Conservation (phyloP, 345 rosid genomes). For the Odontarrhena argentea region DNA sequence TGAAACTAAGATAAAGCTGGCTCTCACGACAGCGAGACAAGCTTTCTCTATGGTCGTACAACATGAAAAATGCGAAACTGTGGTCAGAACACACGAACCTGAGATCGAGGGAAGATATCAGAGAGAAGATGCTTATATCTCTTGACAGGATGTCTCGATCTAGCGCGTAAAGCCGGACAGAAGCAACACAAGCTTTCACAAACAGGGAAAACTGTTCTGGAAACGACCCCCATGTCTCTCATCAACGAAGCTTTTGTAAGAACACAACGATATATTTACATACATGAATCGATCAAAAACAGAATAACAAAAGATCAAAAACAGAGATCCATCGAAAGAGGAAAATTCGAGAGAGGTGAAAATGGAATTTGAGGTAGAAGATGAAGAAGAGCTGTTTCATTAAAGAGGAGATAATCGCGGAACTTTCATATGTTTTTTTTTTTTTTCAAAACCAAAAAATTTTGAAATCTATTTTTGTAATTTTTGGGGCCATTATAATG, state of each 20-base stretch:
- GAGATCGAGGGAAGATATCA: conserved; percentile 60
- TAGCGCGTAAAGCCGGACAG: conserved; percentile 59
- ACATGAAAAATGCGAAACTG: neutral
- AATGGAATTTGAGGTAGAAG: neutral
- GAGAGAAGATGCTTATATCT: conserved; percentile 70
- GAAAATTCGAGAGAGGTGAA: neutral
- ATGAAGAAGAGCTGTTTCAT: conserved; percentile 23
- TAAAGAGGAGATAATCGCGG: conserved; percentile 30
- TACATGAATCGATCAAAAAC: conserved; percentile 9
- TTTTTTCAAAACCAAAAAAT: neutral
- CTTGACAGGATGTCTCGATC: conserved; percentile 79
- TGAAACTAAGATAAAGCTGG: no score
- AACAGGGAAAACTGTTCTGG: conserved; percentile 54
- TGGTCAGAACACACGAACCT: conserved; percentile 39
- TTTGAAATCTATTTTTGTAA: conserved; percentile 21
- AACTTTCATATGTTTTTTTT: conserved; percentile 17
- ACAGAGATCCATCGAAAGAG: conserved; percentile 27
- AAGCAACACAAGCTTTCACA: conserved; percentile 64
- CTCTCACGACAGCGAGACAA: no score
- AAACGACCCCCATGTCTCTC: conserved; percentile 46
- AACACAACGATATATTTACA: neutral
- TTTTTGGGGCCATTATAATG: neutral
- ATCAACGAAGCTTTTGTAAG: neutral
- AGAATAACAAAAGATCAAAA: neutral
- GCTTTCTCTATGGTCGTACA: no score